Percentiles rank a stretch among this genome's conserved stretches.
phyloP scores from a whole-genome alignment of 2,329 filamentous ascomycete genomes.

The Fusarium sp. region DNA sequence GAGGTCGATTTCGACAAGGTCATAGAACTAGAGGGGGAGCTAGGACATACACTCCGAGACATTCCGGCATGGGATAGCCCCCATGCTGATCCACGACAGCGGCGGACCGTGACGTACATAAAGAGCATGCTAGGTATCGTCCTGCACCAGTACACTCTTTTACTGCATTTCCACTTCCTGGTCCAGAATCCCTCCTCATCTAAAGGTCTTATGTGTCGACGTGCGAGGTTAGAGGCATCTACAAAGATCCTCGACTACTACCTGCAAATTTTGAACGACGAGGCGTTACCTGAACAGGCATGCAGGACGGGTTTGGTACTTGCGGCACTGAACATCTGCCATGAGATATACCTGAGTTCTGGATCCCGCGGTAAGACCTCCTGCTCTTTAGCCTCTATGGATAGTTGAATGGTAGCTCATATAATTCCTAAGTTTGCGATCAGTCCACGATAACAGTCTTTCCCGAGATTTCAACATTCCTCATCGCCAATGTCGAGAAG shows the following conservation, averaged over 20 bases:
- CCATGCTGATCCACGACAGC: neutral
- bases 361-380: neutral
- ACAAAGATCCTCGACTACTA: neutral
- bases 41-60: neutral
- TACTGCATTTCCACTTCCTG: neutral
- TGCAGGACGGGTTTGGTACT: neutral
- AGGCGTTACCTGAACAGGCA: neutral
- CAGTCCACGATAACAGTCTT: neutral
- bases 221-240: neutral
- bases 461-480: neutral
- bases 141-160: neutral
- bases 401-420: no score
- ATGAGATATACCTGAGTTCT: neutral
- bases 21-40: neutral
- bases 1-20: neutral
- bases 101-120: neutral
- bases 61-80: neutral
- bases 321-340: neutral
- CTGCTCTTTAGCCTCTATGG: no score
- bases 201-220: neutral
- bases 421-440: neutral
- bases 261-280: fast-evolving
- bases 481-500: neutral
- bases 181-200: fast-evolving
- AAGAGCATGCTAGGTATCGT: neutral